phyloP scores from a whole-genome alignment of 225 moss, liverwort and hornwort genomes.

The Takakia lepidozioides region DNA sequence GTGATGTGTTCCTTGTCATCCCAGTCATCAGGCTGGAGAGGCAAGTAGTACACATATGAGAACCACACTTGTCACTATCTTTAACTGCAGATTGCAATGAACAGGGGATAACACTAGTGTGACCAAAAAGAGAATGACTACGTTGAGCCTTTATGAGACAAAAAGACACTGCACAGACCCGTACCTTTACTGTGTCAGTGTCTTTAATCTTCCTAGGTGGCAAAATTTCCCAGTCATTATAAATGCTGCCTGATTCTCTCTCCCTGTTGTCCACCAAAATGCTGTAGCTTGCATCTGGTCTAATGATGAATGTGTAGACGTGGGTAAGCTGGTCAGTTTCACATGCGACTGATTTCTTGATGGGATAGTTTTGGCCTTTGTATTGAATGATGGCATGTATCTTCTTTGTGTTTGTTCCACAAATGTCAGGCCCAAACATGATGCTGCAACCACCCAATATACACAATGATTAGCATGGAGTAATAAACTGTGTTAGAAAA shows the following conservation, averaged over 20 bases:
- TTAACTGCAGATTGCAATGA: no score
- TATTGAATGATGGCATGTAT: constrained; percentile 9
- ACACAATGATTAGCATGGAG: no score
- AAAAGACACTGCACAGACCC: background rate
- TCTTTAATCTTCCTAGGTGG: constrained; percentile 4
- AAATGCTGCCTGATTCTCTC: constrained; percentile 7
- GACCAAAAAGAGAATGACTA: no score
- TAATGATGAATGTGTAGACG: constrained; percentile 7
- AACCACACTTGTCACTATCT: no score
- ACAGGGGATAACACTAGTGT: no score
- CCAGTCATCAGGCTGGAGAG: constrained; percentile 51
- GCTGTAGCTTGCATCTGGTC: constrained; percentile 4
- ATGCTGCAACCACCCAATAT: background rate
- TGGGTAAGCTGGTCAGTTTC: constrained; percentile 11
- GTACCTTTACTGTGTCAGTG: background rate
- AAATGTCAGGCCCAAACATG: constrained; percentile 11
- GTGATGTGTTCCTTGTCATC: constrained; percentile 34
- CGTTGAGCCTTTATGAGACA: no score
- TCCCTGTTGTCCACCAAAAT: constrained; percentile 2
- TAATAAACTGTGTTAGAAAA: no score
- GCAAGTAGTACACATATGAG: background rate
- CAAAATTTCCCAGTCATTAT: constrained; percentile 7
- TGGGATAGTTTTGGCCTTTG: constrained; percentile 7
- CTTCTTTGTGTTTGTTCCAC: constrained; percentile 3
- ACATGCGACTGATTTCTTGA: constrained; percentile 1